These are phyloP conservation scores for Rhizophora apiculata DNA, from an alignment of 345 rosid genomes.

Conservation along the genomic window DNA sequence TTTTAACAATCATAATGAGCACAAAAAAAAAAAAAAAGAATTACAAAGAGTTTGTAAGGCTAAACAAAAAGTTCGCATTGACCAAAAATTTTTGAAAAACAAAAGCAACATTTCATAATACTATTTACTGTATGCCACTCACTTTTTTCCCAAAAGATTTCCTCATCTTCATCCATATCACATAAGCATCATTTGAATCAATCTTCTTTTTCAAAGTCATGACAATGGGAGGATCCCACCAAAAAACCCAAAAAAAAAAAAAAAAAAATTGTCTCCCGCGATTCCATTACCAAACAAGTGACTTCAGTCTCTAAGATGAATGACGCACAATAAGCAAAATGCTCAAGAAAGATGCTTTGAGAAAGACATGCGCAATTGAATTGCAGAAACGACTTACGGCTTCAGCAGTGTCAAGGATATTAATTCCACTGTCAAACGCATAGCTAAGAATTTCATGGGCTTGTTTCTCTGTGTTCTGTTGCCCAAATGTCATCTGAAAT, in stretches of 20 bases:
- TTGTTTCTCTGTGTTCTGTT: constrained; percentile 41
- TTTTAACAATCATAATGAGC: no score
- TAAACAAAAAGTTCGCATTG: no score
- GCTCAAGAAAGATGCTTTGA: not conserved
- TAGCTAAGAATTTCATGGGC: constrained; percentile 81
- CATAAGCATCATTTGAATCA: no score
- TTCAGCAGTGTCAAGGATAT: constrained; percentile 82
- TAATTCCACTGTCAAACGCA: constrained; percentile 68
- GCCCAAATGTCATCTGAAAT: constrained; percentile 3
- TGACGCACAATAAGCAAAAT: not conserved
- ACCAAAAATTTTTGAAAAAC: no score
- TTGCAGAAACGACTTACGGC: constrained; percentile 47
- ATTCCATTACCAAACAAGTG: constrained; percentile 14
- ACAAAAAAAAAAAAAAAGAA: no score
- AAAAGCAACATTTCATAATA: no score
- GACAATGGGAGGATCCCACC: constrained; percentile 61
- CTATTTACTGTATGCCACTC: no score
- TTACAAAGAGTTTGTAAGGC: no score
- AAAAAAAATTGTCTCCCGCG: constrained; percentile 10
- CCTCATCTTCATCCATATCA: no score
- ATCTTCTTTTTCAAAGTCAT: constrained; percentile 63
- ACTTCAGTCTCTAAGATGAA: constrained; percentile 26
- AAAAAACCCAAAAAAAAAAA: constrained; percentile 50
- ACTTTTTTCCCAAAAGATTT: no score
- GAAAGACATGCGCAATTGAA: not conserved